Evolutionary conservation across 306 rosid species (phyloP).

Genomic region (Crataegus laevigata): DNA sequence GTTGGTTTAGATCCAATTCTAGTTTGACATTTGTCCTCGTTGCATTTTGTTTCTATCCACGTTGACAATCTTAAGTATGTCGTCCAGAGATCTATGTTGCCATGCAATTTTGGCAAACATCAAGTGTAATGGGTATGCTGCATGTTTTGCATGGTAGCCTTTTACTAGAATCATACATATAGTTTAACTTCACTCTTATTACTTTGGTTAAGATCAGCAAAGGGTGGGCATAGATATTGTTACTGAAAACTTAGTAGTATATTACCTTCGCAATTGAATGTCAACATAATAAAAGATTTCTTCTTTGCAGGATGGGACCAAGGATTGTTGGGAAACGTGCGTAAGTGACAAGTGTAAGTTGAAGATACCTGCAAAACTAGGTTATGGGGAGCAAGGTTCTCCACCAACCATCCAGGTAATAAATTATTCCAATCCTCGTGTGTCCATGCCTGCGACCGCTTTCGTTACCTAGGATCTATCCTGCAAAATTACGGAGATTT

Average conservation of each 20-base stretch:
- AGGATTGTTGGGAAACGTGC: conserved; percentile 88
- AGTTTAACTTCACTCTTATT: not conserved
- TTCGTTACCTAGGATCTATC: too few species aligned
- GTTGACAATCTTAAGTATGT: not conserved
- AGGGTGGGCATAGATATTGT: not conserved
- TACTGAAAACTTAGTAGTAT: not conserved
- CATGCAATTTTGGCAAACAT: not conserved
- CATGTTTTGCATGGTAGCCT: not conserved
- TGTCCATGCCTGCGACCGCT: conserved; percentile 4
- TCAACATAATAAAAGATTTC: not conserved
- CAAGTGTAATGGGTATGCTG: not conserved
- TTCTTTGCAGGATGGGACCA: conserved; percentile 89
- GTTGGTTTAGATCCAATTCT: too few species aligned
- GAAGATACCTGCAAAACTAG: conserved; percentile 89
- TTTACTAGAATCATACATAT: not conserved
- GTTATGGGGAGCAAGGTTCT: conserved; percentile 88
- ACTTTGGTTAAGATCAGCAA: not conserved
- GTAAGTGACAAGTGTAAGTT: too few species aligned
- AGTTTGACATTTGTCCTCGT: too few species aligned
- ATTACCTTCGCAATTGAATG: not conserved
- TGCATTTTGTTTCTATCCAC: not conserved
- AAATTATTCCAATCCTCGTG: not conserved
- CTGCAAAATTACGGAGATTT: too few species aligned
- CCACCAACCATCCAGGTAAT: conserved; percentile 88
- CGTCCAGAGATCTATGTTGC: not conserved